These are phyloP conservation scores for Nevesoporus exiguus DNA, from an alignment of 768 basidiomycete genomes.

Conservation along the genomic window DNA sequence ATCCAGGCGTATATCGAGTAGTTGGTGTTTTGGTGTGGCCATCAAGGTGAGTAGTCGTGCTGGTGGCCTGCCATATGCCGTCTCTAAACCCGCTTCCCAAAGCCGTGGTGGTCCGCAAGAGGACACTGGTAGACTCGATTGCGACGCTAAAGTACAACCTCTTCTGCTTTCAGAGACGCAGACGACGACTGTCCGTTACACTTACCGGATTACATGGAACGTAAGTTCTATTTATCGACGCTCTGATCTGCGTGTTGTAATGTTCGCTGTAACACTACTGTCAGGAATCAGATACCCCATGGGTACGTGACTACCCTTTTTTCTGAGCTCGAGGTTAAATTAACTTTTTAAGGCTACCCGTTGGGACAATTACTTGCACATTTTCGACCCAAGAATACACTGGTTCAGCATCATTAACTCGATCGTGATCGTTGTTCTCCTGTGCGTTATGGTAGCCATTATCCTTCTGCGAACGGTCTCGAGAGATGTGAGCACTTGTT, in stretches of 20 bases:
- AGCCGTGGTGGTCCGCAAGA: conserved; percentile 67
- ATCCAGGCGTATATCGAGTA: conserved; percentile 70
- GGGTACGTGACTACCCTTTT: conserved; percentile 43
- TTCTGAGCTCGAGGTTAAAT: not conserved
- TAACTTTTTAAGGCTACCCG: conserved; percentile 68
- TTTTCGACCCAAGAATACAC: conserved; percentile 91
- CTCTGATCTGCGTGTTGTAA: conserved; percentile 2
- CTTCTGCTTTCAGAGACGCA: conserved; percentile 60
- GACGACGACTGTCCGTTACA: conserved; percentile 70
- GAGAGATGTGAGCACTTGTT: conserved; percentile 62
- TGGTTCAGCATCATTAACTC: conserved; percentile 97
- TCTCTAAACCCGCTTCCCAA: conserved; percentile 5
- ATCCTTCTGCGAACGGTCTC: conserved; percentile 82
- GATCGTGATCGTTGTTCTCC: conserved; percentile 84
- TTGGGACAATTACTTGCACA: conserved; percentile 95
- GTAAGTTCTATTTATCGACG: conserved; percentile 41
- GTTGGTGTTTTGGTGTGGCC: conserved; percentile 94
- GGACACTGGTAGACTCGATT: conserved; percentile 40
- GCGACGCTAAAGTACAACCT: conserved; percentile 45
- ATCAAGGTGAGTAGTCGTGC: conserved; percentile 33
- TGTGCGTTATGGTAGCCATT: conserved; percentile 92
- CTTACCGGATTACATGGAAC: conserved; percentile 86
- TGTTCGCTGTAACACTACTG: not conserved
- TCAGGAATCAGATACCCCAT: conserved; percentile 82
- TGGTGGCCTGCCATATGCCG: not conserved